A percentile compares a stretch with the other conserved stretches of the same genome.
These are phyloP conservation scores for Arthrobotrys conoides DNA, from an alignment of 2,329 filamentous ascomycete species.

Conservation along the genomic window DNA sequence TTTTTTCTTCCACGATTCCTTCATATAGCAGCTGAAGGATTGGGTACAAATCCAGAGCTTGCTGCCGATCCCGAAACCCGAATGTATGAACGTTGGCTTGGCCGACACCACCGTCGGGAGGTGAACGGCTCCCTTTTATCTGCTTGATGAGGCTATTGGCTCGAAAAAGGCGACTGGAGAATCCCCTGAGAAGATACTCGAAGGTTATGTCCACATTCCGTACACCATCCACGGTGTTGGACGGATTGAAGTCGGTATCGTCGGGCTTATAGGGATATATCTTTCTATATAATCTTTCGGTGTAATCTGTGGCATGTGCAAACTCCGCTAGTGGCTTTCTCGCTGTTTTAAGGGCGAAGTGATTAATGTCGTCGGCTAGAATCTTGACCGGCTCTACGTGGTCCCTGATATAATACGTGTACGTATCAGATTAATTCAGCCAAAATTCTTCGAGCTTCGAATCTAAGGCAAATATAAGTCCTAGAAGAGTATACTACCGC, in stretches of 20 bases:
- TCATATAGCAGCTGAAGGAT: constrained; percentile 12
- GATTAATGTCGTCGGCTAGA: constrained; percentile 9
- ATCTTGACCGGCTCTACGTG: background rate
- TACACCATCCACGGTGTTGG: constrained; percentile 8
- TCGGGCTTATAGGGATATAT: constrained; percentile 22
- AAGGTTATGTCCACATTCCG: constrained; percentile 25
- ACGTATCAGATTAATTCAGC: background rate
- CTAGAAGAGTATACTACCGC: too few relatives aligned
- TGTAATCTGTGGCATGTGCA: constrained; percentile 18
- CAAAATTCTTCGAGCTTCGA: background rate
- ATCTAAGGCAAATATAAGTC: too few relatives aligned
- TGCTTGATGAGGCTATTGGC: background rate
- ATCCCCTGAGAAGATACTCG: constrained; percentile 26
- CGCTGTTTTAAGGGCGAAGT: constrained; percentile 29
- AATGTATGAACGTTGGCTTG: constrained; percentile 28
- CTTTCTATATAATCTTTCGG: constrained; percentile 20
- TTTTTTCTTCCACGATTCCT: background rate
- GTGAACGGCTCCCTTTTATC: background rate
- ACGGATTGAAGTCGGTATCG: constrained; percentile 1
- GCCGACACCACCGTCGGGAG: constrained; percentile 4
- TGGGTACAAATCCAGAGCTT: constrained; percentile 13
- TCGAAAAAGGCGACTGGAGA: constrained; percentile 16
- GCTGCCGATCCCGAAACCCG: constrained; percentile 10
- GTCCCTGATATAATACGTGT: background rate
- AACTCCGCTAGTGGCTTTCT: constrained; percentile 14